Evolutionary conservation across 306 rosid species (phyloP), one percentile per base, ranked within the genome.

Genomic region (Datisca glomerata): DNA sequence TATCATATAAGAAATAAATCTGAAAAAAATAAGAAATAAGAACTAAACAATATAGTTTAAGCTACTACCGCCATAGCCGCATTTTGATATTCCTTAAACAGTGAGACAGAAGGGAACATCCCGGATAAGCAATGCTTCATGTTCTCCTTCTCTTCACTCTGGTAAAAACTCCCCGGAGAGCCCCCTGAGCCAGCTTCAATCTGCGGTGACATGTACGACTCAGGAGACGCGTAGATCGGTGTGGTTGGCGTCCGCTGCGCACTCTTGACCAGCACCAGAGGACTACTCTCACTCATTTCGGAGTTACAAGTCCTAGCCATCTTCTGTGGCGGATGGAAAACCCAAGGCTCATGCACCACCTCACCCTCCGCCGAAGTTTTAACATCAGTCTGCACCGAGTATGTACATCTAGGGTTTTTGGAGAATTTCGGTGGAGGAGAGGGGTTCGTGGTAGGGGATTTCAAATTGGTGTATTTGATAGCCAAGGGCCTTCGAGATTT

Each of bases 71-170:
- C 92, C 94, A 81, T 81, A n/a, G 96, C 96, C 40, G 92, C 69
- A 70, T 69, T 77, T 54, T 82, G 96, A 49, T 74, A 87, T 53
- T 82, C 96, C 78, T 79, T 87, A 34, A 87, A 87, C 66, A 82
- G 61, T 12, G 96, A 73, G 63, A 82, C 87, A 0, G 96, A 66
- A 54, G 96, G 94, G 43, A 86, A 82, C 59, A 38, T 71, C 32
- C 94, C 96, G 18, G 71, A 57, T 61, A 82, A 70, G 66, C 87
- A 20, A 66, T 82, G 85, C 56, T 31, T 43, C 31, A 63, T 3
- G 20, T 45, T 40, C 18, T 61, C 70, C 61, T 45, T 67, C 44
- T 62, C 82, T 21, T 60, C 76, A 24, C 44, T 60, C 61, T 53
- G 43, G 21, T 47, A 63, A 12, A 43, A 43, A 28, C 53, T 43